Evolutionary conservation across 805 yeast genomes (phyloP).

Genomic region (Candida nonsorbophila): DNA sequence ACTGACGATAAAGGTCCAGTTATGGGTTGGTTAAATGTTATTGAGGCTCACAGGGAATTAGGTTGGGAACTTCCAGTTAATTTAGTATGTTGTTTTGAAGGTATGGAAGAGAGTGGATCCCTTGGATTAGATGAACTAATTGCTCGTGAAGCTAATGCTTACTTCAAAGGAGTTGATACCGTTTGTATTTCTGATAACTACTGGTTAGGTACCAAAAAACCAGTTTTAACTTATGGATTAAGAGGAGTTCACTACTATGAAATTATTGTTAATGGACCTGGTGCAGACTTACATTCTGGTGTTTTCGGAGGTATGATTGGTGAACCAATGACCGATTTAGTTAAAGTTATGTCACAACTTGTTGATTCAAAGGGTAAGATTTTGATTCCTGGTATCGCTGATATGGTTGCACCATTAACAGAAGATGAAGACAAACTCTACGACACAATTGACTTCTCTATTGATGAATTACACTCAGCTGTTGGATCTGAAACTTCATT

Average conservation of each 20-base stretch:
- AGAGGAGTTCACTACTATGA: constrained; percentile 96
- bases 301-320: constrained; percentile 95
- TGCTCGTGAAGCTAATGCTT: constrained; percentile 67
- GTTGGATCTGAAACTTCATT: constrained; percentile 83
- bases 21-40: constrained; percentile 89
- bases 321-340: constrained; percentile 94
- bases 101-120: constrained; percentile 99
- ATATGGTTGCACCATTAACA: constrained; percentile 93
- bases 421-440: constrained; percentile 73
- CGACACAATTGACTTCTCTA: constrained; percentile 78
- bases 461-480: constrained; percentile 81
- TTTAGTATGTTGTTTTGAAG: constrained; percentile 89
- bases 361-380: constrained; percentile 83
- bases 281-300: constrained; percentile 96
- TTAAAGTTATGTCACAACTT: constrained; percentile 67
- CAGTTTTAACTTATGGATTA: constrained; percentile 94
- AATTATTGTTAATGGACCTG: constrained; percentile 79
- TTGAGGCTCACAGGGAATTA: constrained; percentile 84
- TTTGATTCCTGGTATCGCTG: constrained; percentile 79
- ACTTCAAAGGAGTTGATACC: constrained; percentile 86
- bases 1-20: constrained; percentile 99
- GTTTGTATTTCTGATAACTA: constrained; percentile 96
- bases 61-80: constrained; percentile 91
- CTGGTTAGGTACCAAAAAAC: constrained; percentile 97
- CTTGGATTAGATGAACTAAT: constrained; percentile 84